phyloP scores from a whole-genome alignment of 345 rosid genomes.

The Eucalyptus regnans region DNA sequence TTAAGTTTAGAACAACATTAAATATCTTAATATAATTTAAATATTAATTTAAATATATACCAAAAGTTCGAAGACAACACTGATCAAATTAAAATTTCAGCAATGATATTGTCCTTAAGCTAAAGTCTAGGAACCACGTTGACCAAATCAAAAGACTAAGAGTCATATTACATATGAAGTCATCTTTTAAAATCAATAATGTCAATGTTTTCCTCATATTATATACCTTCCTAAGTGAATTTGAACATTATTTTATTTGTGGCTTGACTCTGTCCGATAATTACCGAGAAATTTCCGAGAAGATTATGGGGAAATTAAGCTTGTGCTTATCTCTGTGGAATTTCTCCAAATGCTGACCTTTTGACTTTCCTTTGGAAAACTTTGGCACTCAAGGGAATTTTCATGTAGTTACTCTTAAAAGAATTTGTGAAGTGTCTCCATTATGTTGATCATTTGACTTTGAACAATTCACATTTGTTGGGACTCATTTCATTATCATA shows the following conservation, averaged over 20 bases:
- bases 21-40: background rate
- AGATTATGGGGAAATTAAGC: background rate
- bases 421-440: background rate
- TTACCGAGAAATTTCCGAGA: background rate
- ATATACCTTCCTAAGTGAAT: background rate
- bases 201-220: background rate
- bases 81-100: background rate
- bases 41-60: background rate
- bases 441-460: background rate
- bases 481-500: background rate
- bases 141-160: too few relatives aligned
- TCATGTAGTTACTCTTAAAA: background rate
- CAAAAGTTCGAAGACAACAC: accelerated
- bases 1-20: background rate
- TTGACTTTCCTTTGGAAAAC: background rate
- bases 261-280: background rate
- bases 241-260: background rate
- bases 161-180: background rate
- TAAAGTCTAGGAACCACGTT: background rate
- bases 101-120: accelerated
- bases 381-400: background rate
- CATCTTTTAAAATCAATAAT: too few relatives aligned
- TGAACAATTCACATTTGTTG: background rate
- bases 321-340: background rate
- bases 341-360: background rate